Evolutionary conservation across 2,329 filamentous ascomycete species (phyloP).

Genomic region (Sporothrix schenckii): DNA sequence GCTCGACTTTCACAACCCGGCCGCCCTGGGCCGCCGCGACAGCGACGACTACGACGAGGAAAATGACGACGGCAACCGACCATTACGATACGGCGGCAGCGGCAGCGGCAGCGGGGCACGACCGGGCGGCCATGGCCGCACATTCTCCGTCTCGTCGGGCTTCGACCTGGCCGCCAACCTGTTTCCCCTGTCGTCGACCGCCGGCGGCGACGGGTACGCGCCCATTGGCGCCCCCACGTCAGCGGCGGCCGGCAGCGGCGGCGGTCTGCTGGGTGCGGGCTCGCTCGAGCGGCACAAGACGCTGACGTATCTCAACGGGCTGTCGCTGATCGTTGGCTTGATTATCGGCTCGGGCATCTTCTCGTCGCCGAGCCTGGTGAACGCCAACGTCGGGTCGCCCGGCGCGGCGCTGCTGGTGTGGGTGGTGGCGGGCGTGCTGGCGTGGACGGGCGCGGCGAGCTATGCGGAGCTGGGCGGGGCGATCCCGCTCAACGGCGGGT

Average conservation of each 20-base stretch:
- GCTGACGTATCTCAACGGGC: slow-evolving; percentile 88
- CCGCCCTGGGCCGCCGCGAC: slow-evolving; percentile 41
- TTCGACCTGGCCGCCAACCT: slow-evolving; percentile 95
- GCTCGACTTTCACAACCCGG: slow-evolving; percentile 64
- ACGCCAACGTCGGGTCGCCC: slow-evolving; percentile 65
- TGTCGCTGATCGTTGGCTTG: slow-evolving; percentile 86
- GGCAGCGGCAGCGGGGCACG: slow-evolving; percentile 41
- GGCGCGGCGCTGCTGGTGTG: slow-evolving; percentile 61
- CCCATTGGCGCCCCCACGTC: slow-evolving; percentile 78
- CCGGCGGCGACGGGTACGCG: slow-evolving; percentile 74
- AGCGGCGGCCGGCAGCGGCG: slow-evolving; percentile 51
- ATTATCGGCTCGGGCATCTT: slow-evolving; percentile 82
- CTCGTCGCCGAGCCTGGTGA: slow-evolving; percentile 64
- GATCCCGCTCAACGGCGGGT: slow-evolving; percentile 91
- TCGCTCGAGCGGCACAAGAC: slow-evolving; percentile 94
- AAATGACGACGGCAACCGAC: slow-evolving; percentile 44
- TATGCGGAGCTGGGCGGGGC: slow-evolving; percentile 90
- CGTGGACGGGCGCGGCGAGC: slow-evolving; percentile 65
- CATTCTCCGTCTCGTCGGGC: slow-evolving; percentile 87
- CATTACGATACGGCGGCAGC: slow-evolving; percentile 51
- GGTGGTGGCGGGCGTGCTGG: slow-evolving; percentile 63
- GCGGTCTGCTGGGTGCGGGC: slow-evolving; percentile 67
- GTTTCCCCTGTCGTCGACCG: slow-evolving; percentile 81
- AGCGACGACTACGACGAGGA: slow-evolving; percentile 17
- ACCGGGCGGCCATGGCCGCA: slow-evolving; percentile 56